These are phyloP conservation scores for Fusarium liriodendri DNA, from an alignment of 2,329 filamentous ascomycete genomes.

Conservation along the genomic window DNA sequence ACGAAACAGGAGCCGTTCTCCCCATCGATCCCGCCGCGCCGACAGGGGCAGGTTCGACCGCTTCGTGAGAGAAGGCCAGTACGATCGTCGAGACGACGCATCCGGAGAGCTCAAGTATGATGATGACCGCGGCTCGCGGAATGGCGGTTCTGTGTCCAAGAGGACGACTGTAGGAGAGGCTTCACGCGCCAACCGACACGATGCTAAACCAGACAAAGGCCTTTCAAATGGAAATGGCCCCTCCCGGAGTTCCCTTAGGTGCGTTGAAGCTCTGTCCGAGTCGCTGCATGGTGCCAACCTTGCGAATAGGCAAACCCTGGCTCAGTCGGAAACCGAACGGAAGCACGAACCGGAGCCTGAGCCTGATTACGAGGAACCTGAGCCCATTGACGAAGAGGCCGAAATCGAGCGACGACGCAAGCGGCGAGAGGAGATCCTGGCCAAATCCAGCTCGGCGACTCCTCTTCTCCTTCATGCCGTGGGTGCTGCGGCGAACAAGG, in stretches of 20 bases:
- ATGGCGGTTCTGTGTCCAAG: conserved; percentile 71
- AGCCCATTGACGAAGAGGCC: conserved; percentile 81
- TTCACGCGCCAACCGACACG: conserved; percentile 68
- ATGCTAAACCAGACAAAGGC: conserved; percentile 76
- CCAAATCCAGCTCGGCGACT: conserved; percentile 81
- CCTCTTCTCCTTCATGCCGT: conserved; percentile 82
- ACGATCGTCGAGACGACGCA: conserved; percentile 39
- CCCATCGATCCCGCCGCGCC: conserved; percentile 54
- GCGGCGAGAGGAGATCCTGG: conserved; percentile 84
- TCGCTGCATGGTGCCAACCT: conserved; percentile 17
- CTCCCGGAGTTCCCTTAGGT: conserved; percentile 33
- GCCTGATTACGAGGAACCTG: conserved; percentile 61
- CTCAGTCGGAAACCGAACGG: conserved; percentile 30
- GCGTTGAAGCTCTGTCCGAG: background rate
- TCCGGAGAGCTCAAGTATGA: conserved; percentile 53
- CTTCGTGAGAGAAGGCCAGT: conserved; percentile 46
- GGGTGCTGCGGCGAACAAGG: conserved; percentile 67
- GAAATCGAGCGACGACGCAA: conserved; percentile 88
- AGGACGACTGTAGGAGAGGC: conserved; percentile 69
- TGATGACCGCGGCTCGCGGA: conserved; percentile 55
- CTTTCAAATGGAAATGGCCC: conserved; percentile 38
- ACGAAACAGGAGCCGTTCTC: conserved; percentile 66
- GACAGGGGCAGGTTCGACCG: conserved; percentile 51
- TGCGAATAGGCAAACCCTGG: conserved; percentile 17
- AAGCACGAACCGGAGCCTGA: conserved; percentile 43